Evolutionary conservation across 1,139 yeast species (phyloP), one percentile per base, ranked within the genome.

Genomic region (Diutina neorugosa): DNA sequence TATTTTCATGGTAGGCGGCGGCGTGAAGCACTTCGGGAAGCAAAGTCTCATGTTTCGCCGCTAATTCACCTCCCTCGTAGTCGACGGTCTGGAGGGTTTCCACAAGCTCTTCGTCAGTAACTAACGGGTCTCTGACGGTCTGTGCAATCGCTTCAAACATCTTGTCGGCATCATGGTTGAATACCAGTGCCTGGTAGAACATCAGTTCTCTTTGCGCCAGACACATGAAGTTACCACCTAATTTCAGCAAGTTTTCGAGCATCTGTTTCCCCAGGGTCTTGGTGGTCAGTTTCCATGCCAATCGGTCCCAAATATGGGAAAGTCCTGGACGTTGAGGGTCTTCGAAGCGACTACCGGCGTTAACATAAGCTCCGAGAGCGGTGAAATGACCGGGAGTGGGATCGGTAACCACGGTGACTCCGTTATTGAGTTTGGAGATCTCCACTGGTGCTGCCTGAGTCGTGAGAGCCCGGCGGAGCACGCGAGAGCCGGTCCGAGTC

Each of bases 211-310:
- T 77, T 31, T 95, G 88, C 1, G 96, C 88, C 1, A 96, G 85
- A 63, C 96, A 87, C 82, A 89, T 91, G 67, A 86, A 90, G 66
- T 91, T 93, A 12, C 98, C 98, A 48, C 98, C 98, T 54, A 93
- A 69, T 53, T 81, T 74, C 54, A 89, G 90, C 58, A 93, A 73
- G 42, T 79, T 77, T 59, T 86, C 86, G 60, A 87, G 76, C 89
- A 93, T 87, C 55, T 85, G 78, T 42, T 76, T 69, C 2, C 90
- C 91, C 2, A 80, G 63, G 55, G 78, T 74, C 54, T 78, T 72
- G 51, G 74, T 68, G 0, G 97, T 89, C 5, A 94, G 81, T 66
- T 84, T 87, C 79, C 88, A 93, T 0, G 98, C 93, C 64, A 93
- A 68, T 56, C 96, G 76, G 64, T 93, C 98, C 59, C 84, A 71